These are phyloP conservation scores for Pythium scleroteichum DNA, from an alignment of 352 stramenopile species.

Conservation along the genomic window DNA sequence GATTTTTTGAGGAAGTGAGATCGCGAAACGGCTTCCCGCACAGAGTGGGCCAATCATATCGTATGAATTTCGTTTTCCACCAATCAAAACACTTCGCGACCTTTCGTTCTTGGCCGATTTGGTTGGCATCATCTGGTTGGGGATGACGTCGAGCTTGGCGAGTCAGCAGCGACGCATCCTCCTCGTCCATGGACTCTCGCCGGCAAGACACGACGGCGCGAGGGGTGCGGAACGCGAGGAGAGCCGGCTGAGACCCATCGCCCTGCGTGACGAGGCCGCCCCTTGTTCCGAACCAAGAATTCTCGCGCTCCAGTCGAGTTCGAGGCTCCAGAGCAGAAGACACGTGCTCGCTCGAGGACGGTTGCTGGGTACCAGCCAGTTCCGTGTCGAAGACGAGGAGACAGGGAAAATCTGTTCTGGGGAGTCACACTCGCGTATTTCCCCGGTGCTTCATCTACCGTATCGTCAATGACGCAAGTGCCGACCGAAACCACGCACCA, in stretches of 20 bases:
- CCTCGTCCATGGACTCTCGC: slow-evolving; percentile 8
- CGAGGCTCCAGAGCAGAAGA: no score
- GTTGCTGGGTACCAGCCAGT: no score
- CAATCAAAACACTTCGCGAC: slow-evolving; percentile 18
- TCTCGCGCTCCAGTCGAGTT: no score
- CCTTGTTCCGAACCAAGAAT: no score
- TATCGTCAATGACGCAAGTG: slow-evolving; percentile 16
- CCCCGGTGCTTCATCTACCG: background rate
- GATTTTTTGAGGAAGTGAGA: background rate
- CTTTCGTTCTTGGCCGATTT: slow-evolving; percentile 24
- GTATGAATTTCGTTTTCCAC: slow-evolving; percentile 16
- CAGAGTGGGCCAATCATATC: slow-evolving; percentile 15
- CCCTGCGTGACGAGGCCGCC: background rate
- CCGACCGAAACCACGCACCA: background rate
- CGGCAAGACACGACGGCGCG: background rate
- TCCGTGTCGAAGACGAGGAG: no score
- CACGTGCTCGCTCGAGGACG: no score
- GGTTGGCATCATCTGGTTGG: slow-evolving; percentile 22
- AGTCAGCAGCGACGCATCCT: slow-evolving; percentile 9
- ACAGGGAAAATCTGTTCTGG: no score
- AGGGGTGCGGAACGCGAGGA: background rate
- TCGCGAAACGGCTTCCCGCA: slow-evolving; percentile 12
- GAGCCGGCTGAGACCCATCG: background rate
- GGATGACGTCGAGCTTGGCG: slow-evolving; percentile 6
- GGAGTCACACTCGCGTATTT: no score